phyloP scores from a whole-genome alignment of 768 basidiomycete species.

The Mycena vulgaris region DNA sequence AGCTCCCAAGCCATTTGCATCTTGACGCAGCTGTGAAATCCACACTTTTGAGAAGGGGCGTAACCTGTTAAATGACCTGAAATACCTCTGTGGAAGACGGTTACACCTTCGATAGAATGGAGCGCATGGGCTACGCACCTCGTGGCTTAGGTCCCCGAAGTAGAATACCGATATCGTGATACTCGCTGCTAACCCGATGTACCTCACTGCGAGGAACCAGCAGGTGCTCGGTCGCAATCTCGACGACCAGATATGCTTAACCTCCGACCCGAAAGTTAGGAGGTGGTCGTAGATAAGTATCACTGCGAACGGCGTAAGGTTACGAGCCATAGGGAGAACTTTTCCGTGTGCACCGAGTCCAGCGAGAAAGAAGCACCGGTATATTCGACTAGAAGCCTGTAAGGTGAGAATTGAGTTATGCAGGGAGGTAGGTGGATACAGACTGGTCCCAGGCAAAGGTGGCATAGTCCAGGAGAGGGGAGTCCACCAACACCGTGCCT shows the following conservation, averaged over 20 bases:
- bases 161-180: conserved; percentile 22
- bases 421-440: not conserved
- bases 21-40: conserved; percentile 17
- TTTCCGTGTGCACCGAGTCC: conserved; percentile 9
- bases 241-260: conserved; percentile 22
- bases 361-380: conserved; percentile 18
- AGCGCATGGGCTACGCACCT: too few relatives aligned
- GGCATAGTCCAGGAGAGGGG: conserved; percentile 12
- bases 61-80: not conserved
- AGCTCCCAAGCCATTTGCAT: conserved; percentile 13
- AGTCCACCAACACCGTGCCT: not conserved
- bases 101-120: too few relatives aligned
- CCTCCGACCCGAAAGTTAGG: conserved; percentile 14
- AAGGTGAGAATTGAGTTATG: not conserved
- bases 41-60: too few relatives aligned
- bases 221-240: conserved; percentile 20
- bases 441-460: conserved; percentile 16
- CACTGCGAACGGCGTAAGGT: not conserved
- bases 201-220: conserved; percentile 28
- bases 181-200: conserved; percentile 11
- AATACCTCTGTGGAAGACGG: not conserved
- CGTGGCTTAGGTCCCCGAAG: conserved; percentile 14
- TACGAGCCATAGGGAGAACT: not conserved
- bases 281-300: conserved; percentile 23
- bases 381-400: conserved; percentile 13